Conservation (phyloP, 495 filamentous ascomycete species). For the Durotheca rogersii region DNA sequence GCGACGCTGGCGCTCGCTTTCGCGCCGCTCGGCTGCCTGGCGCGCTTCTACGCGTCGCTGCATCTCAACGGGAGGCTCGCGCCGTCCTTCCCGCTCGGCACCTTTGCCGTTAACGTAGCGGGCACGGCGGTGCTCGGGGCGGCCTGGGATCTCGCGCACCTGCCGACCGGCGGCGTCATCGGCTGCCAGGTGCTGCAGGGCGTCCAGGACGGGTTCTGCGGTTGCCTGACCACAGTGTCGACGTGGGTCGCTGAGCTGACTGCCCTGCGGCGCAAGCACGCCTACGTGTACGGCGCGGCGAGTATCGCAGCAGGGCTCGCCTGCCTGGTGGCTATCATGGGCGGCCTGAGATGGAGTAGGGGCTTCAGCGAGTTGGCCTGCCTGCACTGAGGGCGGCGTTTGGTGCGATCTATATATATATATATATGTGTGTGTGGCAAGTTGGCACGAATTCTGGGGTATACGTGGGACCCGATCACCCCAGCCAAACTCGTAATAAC, state of each 20-base stretch:
- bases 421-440: too few relatives aligned
- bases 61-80: conserved; percentile 64
- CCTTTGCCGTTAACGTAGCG: conserved; percentile 78
- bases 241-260: conserved; percentile 86
- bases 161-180: conserved; percentile 49
- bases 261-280: conserved; percentile 62
- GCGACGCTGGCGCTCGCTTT: conserved; percentile 80
- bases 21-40: conserved; percentile 76
- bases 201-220: conserved; percentile 88
- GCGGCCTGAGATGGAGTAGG: conserved; percentile 73
- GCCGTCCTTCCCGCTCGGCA: conserved; percentile 87
- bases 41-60: conserved; percentile 70
- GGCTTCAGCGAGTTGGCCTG: conserved; percentile 60
- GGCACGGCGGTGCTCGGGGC: conserved; percentile 67
- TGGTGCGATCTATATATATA: too few relatives aligned
- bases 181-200: conserved; percentile 83
- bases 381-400: conserved; percentile 29
- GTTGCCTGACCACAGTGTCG: conserved; percentile 85
- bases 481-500: background rate
- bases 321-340: conserved; percentile 73
- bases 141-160: conserved; percentile 73
- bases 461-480: background rate
- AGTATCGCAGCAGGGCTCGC: conserved; percentile 67
- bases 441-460: background rate
- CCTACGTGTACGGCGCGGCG: conserved; percentile 70